Evolutionary conservation across 2,329 filamentous ascomycete species (phyloP), one percentile per base, ranked within the genome.

Genomic region (Plectosphaerella sp.): DNA sequence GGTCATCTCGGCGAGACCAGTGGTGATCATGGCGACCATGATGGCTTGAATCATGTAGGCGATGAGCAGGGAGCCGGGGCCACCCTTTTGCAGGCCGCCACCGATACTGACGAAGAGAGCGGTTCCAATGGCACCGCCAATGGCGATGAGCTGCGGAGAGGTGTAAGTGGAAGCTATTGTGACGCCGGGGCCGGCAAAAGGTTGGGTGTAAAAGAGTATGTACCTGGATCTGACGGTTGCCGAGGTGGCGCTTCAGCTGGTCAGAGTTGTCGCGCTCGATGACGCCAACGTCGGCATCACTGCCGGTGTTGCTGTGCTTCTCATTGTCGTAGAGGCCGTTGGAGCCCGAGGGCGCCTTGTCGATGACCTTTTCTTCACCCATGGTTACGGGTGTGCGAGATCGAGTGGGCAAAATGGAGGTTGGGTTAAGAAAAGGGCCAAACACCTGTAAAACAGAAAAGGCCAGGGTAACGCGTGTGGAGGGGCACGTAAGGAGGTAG

Each of bases 1-100:
- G 28, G 72, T 77, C 83, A 87, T 87, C 64, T 87, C 84, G 9
- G 84, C 83, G 54, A 86, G 73, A 55, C 76, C 77, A 62, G 86
- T 87, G 73, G 86, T 41, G 62, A 87, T 79, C 46, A 84, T 69
- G 22, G 72, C 83, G 54, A 87, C 72, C 50, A 86, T 61, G 59
- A 71, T 64, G 37, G 72, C 73, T 63, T 86, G 84, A 43, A 83
- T 56, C 35, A 73, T 71, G 62, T 81, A 87, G 37, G 79, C 82
- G 52, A 87, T 63, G 55, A 88, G 72, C 41, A 87, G 67, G 52
- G 74, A 78, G 46, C 67, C 70, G 3, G 73, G 72, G 18, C 73
- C 73, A 25, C 72, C 73, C n/a, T 59, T 59, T 52, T 67, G 67
- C 20, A 76, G 69, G 43, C 81, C 83, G 57, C 71, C 71, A 52